Evolutionary conservation across 1,139 yeast species (phyloP), one percentile per base, ranked within the genome.

Genomic region (Pneumocystis sp.): DNA sequence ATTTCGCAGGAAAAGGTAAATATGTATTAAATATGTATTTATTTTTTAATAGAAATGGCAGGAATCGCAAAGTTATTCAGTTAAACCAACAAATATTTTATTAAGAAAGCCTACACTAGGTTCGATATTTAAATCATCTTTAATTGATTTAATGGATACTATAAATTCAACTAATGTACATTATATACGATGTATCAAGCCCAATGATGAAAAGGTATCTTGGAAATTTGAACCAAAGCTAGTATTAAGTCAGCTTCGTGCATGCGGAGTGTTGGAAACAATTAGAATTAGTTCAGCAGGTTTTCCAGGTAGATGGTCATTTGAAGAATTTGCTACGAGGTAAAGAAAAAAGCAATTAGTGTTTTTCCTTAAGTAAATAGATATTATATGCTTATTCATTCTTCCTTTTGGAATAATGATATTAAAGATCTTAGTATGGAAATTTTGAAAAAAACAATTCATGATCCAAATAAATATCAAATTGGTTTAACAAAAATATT

Each of bases 221-320:
- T 93, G 98, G 98, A 87, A 85, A 74, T 93, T 93, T 77, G 96
- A 90, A 73, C 90, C 96, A 42, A 82, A 91, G 65, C 90, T 93
- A 97, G 98, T 93, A 62, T 80, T 93, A 69, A 86, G 96, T 7
- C 98, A 93, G 76, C 81, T 93, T 70, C 84, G 98, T 73, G 98
- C 98, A 19, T 93, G 98, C 81, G 98, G 98, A 85, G 98, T 93
- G 64, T 80, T 93, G 71, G 98, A 95, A 76, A 93, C 98, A 1
- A 93, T 93, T 73, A 81, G 96, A 72, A 93, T 93, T 65, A 91
- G 97, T 10, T 91, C 97, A 77, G 97, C 96, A 63, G 98, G 98
- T 56, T 93, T 90, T 81, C 98, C 98, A 42, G 87, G 97, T 0
- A 82, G 97, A 74, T 90, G 97, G 95, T 83, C 96, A 0, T 93